Base-by-base conservation (phyloP, 108 stramenopile species). In the Mediolabrus comicus region DNA sequence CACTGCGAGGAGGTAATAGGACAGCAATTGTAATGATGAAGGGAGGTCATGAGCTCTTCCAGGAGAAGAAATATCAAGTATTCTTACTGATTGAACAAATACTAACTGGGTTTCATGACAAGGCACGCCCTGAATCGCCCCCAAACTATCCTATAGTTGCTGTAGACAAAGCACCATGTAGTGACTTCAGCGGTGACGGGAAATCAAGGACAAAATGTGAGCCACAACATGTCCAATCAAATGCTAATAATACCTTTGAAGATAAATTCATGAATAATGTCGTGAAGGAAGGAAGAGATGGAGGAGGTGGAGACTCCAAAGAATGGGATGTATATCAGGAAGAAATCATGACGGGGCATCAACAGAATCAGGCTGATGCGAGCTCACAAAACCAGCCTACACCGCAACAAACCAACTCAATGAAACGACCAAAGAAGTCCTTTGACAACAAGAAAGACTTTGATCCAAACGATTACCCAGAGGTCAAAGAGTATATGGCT, bases 401-500 rank as follows among this genome's bases (percentile, higher is more conserved):
- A 16, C 36, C 55, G 36, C 38, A 59, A 22, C 19, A 49, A 49
- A 57, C 25, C 31, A 57, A 39, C 36, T 14, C 52, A n/a, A 33
- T 66, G 55, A 57, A 67, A 59, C 52, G 55, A 4, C 38, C 69
- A 28, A 53, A 65, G 64, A 64, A 59, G 34, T 14, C 26, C 27
- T 6, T 26, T 35, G 59, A 69, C 69, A 53, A 39, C 8, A 77
- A 70, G 27, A 77, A 59, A 30, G 69, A 65, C 10, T 59, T 70
- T 34, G 67, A 84, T 62, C 80, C 87, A 3, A 80, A 86, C 53
- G 84, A 82, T 10, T 86, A 82, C 43, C 91, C 94, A 11, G 93
- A 93, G 77, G 86, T 92, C 1, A 74, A 85, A 16, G 94, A 95
- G 72, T 94, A 91, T 85, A 95, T 95, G 94, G 62, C 68, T 8